phyloP scores from a whole-genome alignment of 345 rosid genomes.

The Brassica napus region Da-Ae NC_063442.1:36212001-36212500 shows the following conservation, averaged over 20 bases:
- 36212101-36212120: conserved; percentile 35
- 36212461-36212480: background rate
- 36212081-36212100: conserved; percentile 37
- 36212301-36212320: conserved; percentile 62
- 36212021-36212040: conserved; percentile 41
- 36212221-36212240: conserved; percentile 24
- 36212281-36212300: conserved; percentile 55
- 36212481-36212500: conserved; percentile 13
- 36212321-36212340: conserved; percentile 68
- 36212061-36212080: conserved; percentile 46
- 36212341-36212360: conserved; percentile 58
- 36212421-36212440: conserved; percentile 39
- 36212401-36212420: conserved; percentile 47
- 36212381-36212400: conserved; percentile 34
- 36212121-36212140: conserved; percentile 36
- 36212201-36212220: conserved; percentile 36
- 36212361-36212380: conserved; percentile 53
- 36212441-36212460: conserved; percentile 42
- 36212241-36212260: conserved; percentile 22
- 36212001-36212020: conserved; percentile 35
- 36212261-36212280: conserved; percentile 26
- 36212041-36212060: conserved; percentile 45
- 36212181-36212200: conserved; percentile 43
- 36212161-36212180: conserved; percentile 36
- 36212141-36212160: conserved; percentile 43